Conservation (phyloP, 2,329 filamentous ascomycete genomes). For the Penicillium griseofulvum region DNA sequence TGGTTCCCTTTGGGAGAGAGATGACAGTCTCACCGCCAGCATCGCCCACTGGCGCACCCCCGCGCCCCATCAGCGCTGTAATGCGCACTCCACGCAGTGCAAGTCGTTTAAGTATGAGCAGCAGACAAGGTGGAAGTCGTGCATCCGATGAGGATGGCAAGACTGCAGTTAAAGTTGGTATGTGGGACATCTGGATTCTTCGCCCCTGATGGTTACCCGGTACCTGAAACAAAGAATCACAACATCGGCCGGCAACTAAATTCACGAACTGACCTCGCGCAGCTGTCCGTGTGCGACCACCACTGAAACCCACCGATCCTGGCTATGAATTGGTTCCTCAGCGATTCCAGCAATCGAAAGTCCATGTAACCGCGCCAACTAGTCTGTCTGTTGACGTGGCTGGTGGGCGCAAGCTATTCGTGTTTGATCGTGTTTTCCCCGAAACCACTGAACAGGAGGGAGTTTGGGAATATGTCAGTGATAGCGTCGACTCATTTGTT, state of each 20-base stretch:
- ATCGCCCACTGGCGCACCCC: constrained; percentile 58
- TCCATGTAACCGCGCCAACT: constrained; percentile 82
- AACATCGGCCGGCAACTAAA: background rate
- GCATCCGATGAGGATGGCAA: constrained; percentile 86
- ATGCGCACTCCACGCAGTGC: constrained; percentile 73
- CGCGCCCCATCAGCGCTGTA: constrained; percentile 78
- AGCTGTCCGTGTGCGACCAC: constrained; percentile 92
- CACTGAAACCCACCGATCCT: constrained; percentile 77
- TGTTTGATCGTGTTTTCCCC: constrained; percentile 92
- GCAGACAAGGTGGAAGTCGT: constrained; percentile 73
- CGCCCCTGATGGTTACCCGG: background rate
- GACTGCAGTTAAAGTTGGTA: constrained; percentile 95
- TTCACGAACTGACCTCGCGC: constrained; percentile 10
- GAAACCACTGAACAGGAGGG: constrained; percentile 82
- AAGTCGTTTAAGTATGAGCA: constrained; percentile 78
- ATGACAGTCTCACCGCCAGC: constrained; percentile 71
- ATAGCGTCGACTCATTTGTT: constrained; percentile 84
- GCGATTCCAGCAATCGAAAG: constrained; percentile 88
- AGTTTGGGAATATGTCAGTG: constrained; percentile 88
- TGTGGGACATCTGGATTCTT: constrained; percentile 50
- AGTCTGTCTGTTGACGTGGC: constrained; percentile 85
- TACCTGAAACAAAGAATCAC: background rate
- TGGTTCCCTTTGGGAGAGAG: constrained; percentile 14
- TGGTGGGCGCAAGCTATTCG: constrained; percentile 89
- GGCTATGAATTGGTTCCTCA: constrained; percentile 94